Evolutionary conservation across 1,139 yeast species (phyloP).

Genomic region (Suhomyces bokatorum): DNA sequence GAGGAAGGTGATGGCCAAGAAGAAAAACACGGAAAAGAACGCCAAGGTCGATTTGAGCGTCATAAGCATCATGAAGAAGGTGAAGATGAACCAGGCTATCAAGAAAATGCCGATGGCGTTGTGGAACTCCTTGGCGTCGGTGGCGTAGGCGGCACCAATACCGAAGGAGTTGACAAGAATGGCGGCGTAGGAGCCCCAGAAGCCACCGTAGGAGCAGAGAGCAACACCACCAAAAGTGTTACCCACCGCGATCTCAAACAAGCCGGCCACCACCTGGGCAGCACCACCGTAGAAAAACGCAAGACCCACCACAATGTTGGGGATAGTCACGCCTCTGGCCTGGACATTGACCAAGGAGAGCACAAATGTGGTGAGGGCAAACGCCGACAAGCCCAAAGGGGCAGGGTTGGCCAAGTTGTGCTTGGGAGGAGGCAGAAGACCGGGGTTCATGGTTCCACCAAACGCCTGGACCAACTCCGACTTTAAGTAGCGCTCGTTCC

Average conservation of each 20-base stretch:
- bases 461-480: conserved; percentile 63
- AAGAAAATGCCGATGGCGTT: conserved; percentile 72
- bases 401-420: conserved; percentile 85
- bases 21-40: conserved; percentile 66
- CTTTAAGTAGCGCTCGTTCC: conserved; percentile 62
- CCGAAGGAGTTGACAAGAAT: conserved; percentile 74
- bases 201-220: conserved; percentile 78
- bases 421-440: conserved; percentile 61
- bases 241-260: conserved; percentile 73
- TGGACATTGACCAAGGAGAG: conserved; percentile 55
- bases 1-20: conserved; percentile 66
- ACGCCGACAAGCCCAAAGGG: conserved; percentile 81
- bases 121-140: conserved; percentile 32
- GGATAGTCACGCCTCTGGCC: conserved; percentile 57
- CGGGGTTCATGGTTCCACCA: conserved; percentile 73
- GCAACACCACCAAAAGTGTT: conserved; percentile 93
- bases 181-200: conserved; percentile 85
- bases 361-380: conserved; percentile 83
- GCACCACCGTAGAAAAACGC: conserved; percentile 89
- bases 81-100: conserved; percentile 79
- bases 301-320: conserved; percentile 64
- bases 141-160: conserved; percentile 57
- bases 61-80: conserved; percentile 62
- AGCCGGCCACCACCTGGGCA: conserved; percentile 71
- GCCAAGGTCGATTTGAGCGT: conserved; percentile 81